Evolutionary conservation across 306 rosid genomes (phyloP), one percentile per base, ranked within the genome.

Genomic region (Hippophae tibetana): DNA sequence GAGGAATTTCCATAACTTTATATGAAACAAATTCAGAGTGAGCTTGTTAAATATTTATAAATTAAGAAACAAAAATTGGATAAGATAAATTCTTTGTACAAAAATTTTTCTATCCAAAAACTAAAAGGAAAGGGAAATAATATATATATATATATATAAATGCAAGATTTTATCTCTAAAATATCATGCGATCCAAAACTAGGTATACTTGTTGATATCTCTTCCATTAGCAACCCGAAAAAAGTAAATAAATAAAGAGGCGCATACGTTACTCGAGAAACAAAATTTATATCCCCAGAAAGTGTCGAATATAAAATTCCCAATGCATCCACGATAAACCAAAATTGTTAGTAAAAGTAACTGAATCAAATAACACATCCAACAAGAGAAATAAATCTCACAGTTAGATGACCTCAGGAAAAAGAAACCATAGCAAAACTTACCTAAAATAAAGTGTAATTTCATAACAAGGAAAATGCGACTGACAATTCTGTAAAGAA

Each of bases 1-100:
- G 73, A 86, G 31, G 74, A 57, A 59, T 78, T 87, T 62, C 84
- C 85, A 71, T 79, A 67, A 70, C 86, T 82, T 73, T 52, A 31
- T 4, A 31, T 31, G 38, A 31, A 31, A 31, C 38, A 31, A 31
- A 31, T 31, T 31, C 38, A 31, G 38, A 31, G 38, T 31, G 5
- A 31, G 5, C 38, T 31, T 31, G 38, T 31, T 31, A 31, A 4
- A 31, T 31, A 49, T 10, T 14, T 11, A 49, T 2, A 49, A 12
- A 49, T 23, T 10, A 13, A 49, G 8, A 49, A 12, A 49, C 14
- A 49, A n/a, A 14, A 12, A 3, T 12, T 12, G 12, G 10, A 10
- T 9, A 5, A 49, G 3, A 49, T 13, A 13, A 49, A 10, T 6
- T 1, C 5, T 49, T 13, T 1, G 9, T 12, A 23, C 53, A 31